These are phyloP conservation scores for Fusarium buxicola DNA, from an alignment of 2,329 filamentous ascomycete genomes.

Conservation along the genomic window DNA sequence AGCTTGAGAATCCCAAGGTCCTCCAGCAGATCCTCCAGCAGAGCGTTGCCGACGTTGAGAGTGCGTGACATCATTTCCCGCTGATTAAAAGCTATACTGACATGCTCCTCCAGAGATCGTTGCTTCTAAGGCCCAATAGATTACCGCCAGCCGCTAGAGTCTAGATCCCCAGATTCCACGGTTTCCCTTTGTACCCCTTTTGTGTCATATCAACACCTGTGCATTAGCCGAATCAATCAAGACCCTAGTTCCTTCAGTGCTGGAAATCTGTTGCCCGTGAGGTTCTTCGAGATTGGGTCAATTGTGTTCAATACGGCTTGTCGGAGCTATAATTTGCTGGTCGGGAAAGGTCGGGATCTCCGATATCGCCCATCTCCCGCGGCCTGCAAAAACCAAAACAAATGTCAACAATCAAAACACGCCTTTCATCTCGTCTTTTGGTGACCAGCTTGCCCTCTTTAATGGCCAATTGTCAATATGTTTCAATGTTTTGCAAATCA, in stretches of 20 bases:
- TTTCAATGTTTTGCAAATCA: too few relatives aligned
- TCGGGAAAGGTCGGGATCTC: constrained; percentile 45
- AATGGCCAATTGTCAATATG: background rate
- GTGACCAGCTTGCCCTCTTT: background rate
- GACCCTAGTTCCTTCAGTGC: constrained; percentile 46
- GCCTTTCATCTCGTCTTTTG: background rate
- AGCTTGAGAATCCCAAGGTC: constrained; percentile 96
- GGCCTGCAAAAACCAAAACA: constrained; percentile 33
- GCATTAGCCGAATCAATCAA: constrained; percentile 68
- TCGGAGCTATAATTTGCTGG: constrained; percentile 39
- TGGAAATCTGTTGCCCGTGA: constrained; percentile 39
- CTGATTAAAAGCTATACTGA: constrained; percentile 45
- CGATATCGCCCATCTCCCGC: constrained; percentile 35
- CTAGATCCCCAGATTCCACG: constrained; percentile 51
- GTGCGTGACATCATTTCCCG: constrained; percentile 60
- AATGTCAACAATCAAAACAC: constrained; percentile 21
- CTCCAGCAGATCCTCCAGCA: constrained; percentile 98
- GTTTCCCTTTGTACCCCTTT: constrained; percentile 65
- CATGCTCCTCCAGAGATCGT: constrained; percentile 65
- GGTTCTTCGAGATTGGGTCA: constrained; percentile 29
- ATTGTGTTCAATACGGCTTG: constrained; percentile 38
- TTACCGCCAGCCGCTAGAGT: constrained; percentile 51
- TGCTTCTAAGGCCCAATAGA: constrained; percentile 72
- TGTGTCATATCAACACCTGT: constrained; percentile 68
- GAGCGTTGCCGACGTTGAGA: constrained; percentile 95